Evolutionary conservation across 352 stramenopile species (phyloP).

Genomic region (Globisporangium acanthophoron): DNA sequence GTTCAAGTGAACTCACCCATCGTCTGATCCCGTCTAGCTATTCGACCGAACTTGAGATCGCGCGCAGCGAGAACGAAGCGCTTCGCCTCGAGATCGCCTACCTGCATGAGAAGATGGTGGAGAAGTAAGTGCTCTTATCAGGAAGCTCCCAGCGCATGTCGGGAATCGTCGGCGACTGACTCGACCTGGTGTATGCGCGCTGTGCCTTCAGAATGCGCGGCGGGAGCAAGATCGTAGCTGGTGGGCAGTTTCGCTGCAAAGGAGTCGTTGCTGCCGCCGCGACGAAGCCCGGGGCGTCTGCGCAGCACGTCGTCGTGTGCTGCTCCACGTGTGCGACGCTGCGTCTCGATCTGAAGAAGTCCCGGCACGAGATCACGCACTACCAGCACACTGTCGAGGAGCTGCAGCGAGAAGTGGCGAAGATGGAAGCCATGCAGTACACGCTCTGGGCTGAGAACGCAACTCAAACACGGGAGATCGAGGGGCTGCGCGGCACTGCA

Average conservation of each 20-base stretch:
- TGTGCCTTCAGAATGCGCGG: conserved; percentile 23
- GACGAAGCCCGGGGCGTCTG: background rate
- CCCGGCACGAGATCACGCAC: conserved; percentile 14
- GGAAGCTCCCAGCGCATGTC: background rate
- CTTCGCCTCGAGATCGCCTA: conserved; percentile 24
- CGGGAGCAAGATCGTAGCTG: conserved; percentile 29
- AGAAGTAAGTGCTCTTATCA: conserved; percentile 18
- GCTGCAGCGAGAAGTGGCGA: conserved; percentile 22
- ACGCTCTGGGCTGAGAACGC: conserved; percentile 25
- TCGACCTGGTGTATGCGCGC: background rate
- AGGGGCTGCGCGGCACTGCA: conserved; percentile 15
- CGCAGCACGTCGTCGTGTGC: background rate
- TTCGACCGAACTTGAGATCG: conserved; percentile 1
- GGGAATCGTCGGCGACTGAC: background rate
- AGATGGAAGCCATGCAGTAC: conserved; percentile 24
- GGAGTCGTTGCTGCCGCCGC: background rate
- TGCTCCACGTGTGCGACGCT: conserved; percentile 23
- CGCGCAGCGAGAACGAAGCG: conserved; percentile 19
- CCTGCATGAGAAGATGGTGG: conserved; percentile 24
- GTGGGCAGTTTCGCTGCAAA: conserved; percentile 30
- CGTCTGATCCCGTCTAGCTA: background rate
- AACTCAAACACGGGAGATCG: conserved; percentile 15
- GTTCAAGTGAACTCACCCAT: background rate
- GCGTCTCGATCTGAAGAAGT: conserved; percentile 13
- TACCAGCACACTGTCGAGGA: conserved; percentile 12